Base-by-base conservation (phyloP, 1,139 yeast species). In the Protomyces gravidus region DNA sequence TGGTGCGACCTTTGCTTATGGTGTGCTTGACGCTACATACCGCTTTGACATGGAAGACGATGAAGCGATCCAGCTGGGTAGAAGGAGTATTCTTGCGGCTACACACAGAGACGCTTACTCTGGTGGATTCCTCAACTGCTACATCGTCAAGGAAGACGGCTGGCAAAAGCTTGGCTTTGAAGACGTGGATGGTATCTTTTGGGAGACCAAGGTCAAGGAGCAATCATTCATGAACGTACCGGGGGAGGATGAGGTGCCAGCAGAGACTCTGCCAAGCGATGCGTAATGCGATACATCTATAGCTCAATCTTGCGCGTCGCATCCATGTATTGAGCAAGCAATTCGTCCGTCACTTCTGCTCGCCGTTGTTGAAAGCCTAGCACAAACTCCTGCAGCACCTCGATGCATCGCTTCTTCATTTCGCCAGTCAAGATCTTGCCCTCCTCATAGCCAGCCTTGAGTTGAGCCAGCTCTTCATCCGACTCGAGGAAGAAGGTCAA, bases 1-100 rank as follows among this genome's bases (percentile, higher is more conserved):
- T 0, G 99, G 99, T 74, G 98, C 92, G 76, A 92, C 98, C 0
- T 92, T 92, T 75, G 99, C 99, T n/a, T 92, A 92, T 70, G 98
- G 99, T 79, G 98, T 92, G 26, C 79, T 92, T 66, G 99, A 92
- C 72, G 82, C 95, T 39, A 89, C 87, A 11, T 87, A 89, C 75
- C 81, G 79, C 68, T 89, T 96, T 95, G 97, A 90, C 69, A 75
- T 90, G 66, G 71, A 86, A 0, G 94, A 87, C 6, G 97, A 92
- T 65, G 97, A 92, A 64, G 98, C 98, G 2, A 79, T 94, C 66
- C 87, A 86, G 68, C 80, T 92, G 66, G 99, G 98, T 65, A 90
- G 90, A 75, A 84, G 99, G 74, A 85, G 96, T 61, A 92, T 92
- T 69, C 79, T 92, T 67, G 99, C 98, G 46, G 98, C 99, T 58